phyloP scores from a whole-genome alignment of 495 filamentous ascomycete species.

The Penicillium pancosmium region DNA sequence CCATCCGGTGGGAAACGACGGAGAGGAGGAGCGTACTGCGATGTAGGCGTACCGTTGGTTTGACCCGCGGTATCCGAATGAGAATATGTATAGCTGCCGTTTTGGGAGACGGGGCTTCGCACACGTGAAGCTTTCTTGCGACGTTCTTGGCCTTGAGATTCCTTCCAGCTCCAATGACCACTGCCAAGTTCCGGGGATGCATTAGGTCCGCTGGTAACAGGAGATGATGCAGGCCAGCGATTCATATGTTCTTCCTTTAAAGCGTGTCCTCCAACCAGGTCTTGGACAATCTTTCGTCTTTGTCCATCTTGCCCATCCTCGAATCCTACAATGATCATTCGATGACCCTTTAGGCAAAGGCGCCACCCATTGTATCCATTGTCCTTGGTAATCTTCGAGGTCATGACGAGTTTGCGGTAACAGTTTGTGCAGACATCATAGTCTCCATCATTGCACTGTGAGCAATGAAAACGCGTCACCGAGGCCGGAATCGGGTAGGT shows the following conservation, averaged over 20 bases:
- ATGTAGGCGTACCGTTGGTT: conserved; percentile 15
- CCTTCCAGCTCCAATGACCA: conserved; percentile 55
- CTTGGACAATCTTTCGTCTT: conserved; percentile 58
- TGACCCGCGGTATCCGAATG: conserved; percentile 17
- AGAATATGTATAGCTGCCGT: conserved; percentile 10
- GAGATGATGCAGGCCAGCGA: conserved; percentile 23
- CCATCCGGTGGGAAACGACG: conserved; percentile 69
- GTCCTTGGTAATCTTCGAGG: conserved; percentile 64
- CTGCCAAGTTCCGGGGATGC: conserved; percentile 32
- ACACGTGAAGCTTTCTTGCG: conserved; percentile 52
- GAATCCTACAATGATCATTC: conserved; percentile 81
- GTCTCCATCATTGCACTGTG: conserved; percentile 67
- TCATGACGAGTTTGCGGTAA: conserved; percentile 65
- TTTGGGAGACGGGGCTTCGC: conserved; percentile 20
- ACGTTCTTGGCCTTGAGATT: conserved; percentile 39
- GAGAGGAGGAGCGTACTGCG: conserved; percentile 16
- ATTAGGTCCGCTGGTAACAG: conserved; percentile 13
- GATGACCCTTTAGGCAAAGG: conserved; percentile 74
- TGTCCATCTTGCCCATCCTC: conserved; percentile 62
- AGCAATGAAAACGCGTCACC: conserved; percentile 74
- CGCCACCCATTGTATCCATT: conserved; percentile 82
- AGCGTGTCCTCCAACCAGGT: conserved; percentile 71
- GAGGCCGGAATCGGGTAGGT: conserved; percentile 67
- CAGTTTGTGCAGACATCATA: conserved; percentile 82
- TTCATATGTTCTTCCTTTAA: conserved; percentile 57